phyloP scores from a whole-genome alignment of 352 stramenopile genomes.

The Elongisporangium senticosum region DNA sequence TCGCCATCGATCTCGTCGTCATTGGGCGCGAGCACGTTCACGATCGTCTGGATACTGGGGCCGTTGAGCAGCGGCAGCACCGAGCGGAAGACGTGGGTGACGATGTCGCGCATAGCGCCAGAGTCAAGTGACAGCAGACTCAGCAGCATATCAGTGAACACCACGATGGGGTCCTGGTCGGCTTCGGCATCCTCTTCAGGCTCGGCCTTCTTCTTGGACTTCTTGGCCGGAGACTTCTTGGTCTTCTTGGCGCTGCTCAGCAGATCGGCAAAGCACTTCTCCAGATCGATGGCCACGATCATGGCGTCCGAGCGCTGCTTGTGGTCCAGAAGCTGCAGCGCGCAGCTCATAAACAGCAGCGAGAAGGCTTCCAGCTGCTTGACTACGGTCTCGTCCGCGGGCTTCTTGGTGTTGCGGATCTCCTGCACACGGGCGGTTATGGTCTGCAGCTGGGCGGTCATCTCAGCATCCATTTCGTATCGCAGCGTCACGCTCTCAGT shows the following conservation, averaged over 20 bases:
- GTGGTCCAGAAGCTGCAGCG: constrained; percentile 64
- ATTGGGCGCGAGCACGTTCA: constrained; percentile 49
- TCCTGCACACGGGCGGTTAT: constrained; percentile 29
- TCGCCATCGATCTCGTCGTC: constrained; percentile 21
- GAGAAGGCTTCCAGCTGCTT: constrained; percentile 62
- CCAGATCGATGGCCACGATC: constrained; percentile 54
- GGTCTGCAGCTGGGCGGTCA: constrained; percentile 20
- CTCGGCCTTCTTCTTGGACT: constrained; percentile 13
- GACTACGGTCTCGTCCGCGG: constrained; percentile 10
- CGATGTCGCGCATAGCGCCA: constrained; percentile 78
- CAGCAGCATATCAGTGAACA: constrained; percentile 80
- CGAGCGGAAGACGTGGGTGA: constrained; percentile 74
- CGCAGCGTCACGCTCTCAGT: constrained; percentile 23
- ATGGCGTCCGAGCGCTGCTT: constrained; percentile 56
- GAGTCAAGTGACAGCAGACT: constrained; percentile 80
- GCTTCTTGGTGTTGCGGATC: constrained; percentile 19
- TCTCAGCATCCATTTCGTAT: constrained; percentile 31
- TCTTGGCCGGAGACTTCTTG: constrained; percentile 30
- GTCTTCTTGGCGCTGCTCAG: constrained; percentile 22
- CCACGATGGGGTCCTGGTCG: constrained; percentile 50
- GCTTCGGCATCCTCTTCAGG: constrained; percentile 7
- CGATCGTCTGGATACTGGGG: constrained; percentile 61
- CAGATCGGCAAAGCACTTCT: constrained; percentile 64
- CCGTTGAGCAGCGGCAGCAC: constrained; percentile 60
- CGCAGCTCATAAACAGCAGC: constrained; percentile 69